Conservation (phyloP, 345 rosid species). For the Populus tremula region DNA sequence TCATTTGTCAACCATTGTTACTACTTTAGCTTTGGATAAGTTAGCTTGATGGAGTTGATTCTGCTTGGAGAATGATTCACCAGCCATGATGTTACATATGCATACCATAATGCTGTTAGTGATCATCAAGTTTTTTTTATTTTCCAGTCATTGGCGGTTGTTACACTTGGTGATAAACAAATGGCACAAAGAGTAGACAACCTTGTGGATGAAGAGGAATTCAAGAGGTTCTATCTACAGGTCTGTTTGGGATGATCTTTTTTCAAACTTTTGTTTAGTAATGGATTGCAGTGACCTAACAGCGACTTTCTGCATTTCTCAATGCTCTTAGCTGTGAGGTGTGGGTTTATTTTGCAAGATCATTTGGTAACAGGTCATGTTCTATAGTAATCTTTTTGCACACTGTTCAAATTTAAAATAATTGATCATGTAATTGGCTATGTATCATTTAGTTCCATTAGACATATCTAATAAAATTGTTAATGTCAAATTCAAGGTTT, state of each 20-base stretch:
- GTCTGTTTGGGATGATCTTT: constrained; percentile 40
- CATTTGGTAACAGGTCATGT: neutral
- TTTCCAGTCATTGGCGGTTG: constrained; percentile 87
- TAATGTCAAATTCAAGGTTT: neutral
- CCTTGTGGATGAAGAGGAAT: constrained; percentile 75
- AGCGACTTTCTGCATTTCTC: neutral
- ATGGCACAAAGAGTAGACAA: constrained; percentile 96
- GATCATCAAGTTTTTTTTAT: constrained; percentile 6
- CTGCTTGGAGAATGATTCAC: neutral
- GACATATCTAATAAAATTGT: neutral
- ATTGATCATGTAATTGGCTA: neutral
- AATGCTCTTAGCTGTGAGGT: neutral
- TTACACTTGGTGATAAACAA: constrained; percentile 92
- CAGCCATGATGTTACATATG: neutral
- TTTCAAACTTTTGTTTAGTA: constrained; percentile 19
- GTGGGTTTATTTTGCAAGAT: constrained; percentile 1
- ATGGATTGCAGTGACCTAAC: constrained; percentile 1
- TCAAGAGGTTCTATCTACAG: constrained; percentile 98
- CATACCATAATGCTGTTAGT: neutral
- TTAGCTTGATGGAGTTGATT: neutral
- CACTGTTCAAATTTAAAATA: neutral
- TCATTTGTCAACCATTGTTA: neutral
- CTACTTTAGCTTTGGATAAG: neutral
- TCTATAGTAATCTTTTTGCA: neutral
- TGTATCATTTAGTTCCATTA: neutral